Evolutionary conservation across 2,329 filamentous ascomycete species (phyloP), one percentile per base, ranked within the genome.

Genomic region (Scytalidium lignicola): DNA sequence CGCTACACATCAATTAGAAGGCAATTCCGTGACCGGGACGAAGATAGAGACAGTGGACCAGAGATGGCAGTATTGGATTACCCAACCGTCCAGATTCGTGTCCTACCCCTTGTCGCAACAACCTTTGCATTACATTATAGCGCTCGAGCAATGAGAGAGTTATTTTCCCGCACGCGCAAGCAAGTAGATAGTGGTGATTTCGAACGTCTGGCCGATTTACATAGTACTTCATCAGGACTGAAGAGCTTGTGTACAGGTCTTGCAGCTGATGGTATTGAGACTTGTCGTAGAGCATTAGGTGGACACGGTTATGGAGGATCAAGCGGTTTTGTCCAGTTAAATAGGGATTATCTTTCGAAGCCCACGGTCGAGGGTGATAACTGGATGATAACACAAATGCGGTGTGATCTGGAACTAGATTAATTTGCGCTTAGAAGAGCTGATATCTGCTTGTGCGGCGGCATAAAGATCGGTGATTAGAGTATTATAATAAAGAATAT

Each of bases 341-440:
- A 78, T 54, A 67, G 69, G 15, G 73, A 75, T 50, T 76, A 76
- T 47, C 64, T 76, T 4, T 71, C 73, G 2, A 78, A 78, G 56
- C 74, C 74, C 1, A 79, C 75, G 0, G 75, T 79, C 2, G 75
- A 79, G 54, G 75, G 76, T 1, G 75, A 78, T 57, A 79, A 78
- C 49, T 78, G 74, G 73, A 78, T 78, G 74, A 78, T 79, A n/a
- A n/a, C n/a, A n/a, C n/a, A n/a, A n/a, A n/a, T n/a, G n/a, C n/a
- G n/a, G n/a, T n/a, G n/a, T n/a, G n/a, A n/a, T n/a, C n/a, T n/a
- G n/a, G n/a, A n/a, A n/a, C n/a, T n/a, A n/a, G n/a, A n/a, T n/a
- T n/a, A n/a, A n/a, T n/a, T n/a, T n/a, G n/a, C n/a, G n/a, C n/a
- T n/a, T n/a, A n/a, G n/a, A n/a, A n/a, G n/a, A n/a, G n/a, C n/a